A percentile compares a stretch with the other conserved stretches of the same genome.
Conservation (phyloP, 2,329 filamentous ascomycete genomes). For the Hypoxylon sp. region DNA sequence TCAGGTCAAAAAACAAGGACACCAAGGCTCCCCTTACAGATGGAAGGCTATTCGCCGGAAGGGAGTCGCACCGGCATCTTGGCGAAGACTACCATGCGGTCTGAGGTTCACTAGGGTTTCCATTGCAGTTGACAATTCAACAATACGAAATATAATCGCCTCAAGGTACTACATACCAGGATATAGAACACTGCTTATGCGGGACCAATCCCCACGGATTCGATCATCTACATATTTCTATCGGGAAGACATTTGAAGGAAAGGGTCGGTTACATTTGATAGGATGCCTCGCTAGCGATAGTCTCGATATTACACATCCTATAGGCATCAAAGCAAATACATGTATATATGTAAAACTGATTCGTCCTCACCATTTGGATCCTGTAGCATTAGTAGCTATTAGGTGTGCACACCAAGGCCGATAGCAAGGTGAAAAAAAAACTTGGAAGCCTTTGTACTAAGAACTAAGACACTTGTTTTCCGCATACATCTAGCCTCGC, state of each 20-base stretch:
- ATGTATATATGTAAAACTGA: constrained; percentile 15
- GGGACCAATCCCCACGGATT: constrained; percentile 18
- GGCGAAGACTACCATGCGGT: constrained; percentile 29
- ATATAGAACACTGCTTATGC: constrained; percentile 23
- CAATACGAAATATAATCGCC: too few species aligned
- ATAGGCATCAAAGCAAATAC: constrained; percentile 30
- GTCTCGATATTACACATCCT: constrained; percentile 32
- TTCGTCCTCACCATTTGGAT: constrained; percentile 24
- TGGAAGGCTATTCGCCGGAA: constrained; percentile 25
- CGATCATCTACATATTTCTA: constrained; percentile 18
- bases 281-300: constrained; percentile 14
- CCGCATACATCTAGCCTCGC: too few species aligned
- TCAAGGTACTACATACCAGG: too few species aligned
- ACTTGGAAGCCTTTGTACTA: constrained; percentile 28
- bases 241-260: constrained; percentile 22
- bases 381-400: constrained; percentile 21
- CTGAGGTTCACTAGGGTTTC: constrained; percentile 25
- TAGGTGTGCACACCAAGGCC: constrained; percentile 22
- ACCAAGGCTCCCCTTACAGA: constrained; percentile 19
- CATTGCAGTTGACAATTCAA: constrained; percentile 26
- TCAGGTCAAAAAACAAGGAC: constrained; percentile 7
- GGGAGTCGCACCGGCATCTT: constrained; percentile 26
- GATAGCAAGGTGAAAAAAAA: constrained; percentile 25
- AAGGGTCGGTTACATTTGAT: constrained; percentile 15
- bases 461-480: constrained; percentile 26